Evolutionary conservation across 768 basidiomycete species (phyloP).

Genomic region (Rhizopogon sp.): DNA sequence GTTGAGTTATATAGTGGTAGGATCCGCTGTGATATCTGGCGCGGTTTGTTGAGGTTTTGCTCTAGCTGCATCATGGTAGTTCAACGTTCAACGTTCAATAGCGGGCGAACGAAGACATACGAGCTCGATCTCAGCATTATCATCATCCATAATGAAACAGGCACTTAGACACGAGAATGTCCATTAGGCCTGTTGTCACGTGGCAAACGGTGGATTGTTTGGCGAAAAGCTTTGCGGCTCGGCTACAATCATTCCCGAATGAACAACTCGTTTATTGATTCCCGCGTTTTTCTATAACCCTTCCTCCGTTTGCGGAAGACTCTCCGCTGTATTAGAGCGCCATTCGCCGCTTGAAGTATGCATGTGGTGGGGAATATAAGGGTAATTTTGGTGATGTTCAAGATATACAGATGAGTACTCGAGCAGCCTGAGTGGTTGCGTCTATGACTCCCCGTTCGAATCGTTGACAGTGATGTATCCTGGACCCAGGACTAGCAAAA

Average conservation of each 20-base stretch:
- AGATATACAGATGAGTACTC: not conserved
- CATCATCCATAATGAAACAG: conserved; percentile 40
- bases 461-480: not conserved
- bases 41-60: conserved; percentile 83
- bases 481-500: not conserved
- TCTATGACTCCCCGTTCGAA: not conserved
- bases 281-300: no score
- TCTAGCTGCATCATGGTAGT: conserved; percentile 48
- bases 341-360: no score
- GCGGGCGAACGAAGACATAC: conserved; percentile 26
- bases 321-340: no score
- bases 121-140: conserved; percentile 73
- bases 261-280: no score
- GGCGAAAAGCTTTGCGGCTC: no score
- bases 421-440: not conserved
- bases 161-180: no score
- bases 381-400: no score
- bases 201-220: no score
- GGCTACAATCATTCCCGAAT: no score
- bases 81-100: not conserved
- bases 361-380: no score
- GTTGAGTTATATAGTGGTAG: conserved; percentile 77
- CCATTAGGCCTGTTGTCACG: no score
- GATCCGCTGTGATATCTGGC: conserved; percentile 79
- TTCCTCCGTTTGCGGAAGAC: no score